Percentiles rank a stretch among this genome's conserved stretches.
Conservation (phyloP, 2,329 filamentous ascomycete species). For the Clonostachys rhizophaga region DNA sequence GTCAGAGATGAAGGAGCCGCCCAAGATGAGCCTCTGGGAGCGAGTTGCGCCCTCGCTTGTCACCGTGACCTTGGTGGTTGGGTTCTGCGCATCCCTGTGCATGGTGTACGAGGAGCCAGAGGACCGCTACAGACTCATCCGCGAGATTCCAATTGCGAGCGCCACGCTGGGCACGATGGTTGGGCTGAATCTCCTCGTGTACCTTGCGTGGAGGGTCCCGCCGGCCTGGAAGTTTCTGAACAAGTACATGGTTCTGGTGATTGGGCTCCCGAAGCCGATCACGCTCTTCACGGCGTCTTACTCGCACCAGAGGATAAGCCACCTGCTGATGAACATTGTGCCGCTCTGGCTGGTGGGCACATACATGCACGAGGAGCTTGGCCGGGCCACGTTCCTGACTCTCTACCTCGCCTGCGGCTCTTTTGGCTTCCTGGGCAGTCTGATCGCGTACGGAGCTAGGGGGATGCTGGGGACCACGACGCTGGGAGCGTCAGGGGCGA, state of each 20-base stretch:
- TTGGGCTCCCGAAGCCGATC: slow-evolving; percentile 59
- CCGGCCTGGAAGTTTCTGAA: slow-evolving; percentile 64
- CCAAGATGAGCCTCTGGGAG: slow-evolving; percentile 33
- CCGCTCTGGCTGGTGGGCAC: slow-evolving; percentile 63
- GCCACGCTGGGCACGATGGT: slow-evolving; percentile 62
- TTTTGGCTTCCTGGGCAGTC: slow-evolving; percentile 52
- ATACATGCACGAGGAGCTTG: slow-evolving; percentile 65
- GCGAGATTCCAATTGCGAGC: slow-evolving; percentile 55
- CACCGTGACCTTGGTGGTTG: slow-evolving; percentile 38
- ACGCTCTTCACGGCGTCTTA: slow-evolving; percentile 62
- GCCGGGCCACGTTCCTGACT: slow-evolving; percentile 64
- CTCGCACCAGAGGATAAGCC: slow-evolving; percentile 60
- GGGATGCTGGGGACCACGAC: slow-evolving; percentile 42
- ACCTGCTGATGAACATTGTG: slow-evolving; percentile 61
- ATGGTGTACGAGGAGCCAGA: slow-evolving; percentile 49
- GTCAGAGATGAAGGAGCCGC: slow-evolving; percentile 35
- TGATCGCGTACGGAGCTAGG: slow-evolving; percentile 43
- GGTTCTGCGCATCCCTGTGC: slow-evolving; percentile 35
- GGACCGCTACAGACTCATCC: slow-evolving; percentile 46
- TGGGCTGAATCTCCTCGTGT: slow-evolving; percentile 52
- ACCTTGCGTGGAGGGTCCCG: slow-evolving; percentile 57
- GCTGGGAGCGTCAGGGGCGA: slow-evolving; percentile 63
- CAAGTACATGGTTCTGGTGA: slow-evolving; percentile 60
- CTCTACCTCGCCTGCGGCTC: slow-evolving; percentile 58
- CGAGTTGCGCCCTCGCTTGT: slow-evolving; percentile 51